Evolutionary conservation across 2,329 filamentous ascomycete species (phyloP), one percentile per base, ranked within the genome.

Genomic region (Ramularia collo-cygni): DNA sequence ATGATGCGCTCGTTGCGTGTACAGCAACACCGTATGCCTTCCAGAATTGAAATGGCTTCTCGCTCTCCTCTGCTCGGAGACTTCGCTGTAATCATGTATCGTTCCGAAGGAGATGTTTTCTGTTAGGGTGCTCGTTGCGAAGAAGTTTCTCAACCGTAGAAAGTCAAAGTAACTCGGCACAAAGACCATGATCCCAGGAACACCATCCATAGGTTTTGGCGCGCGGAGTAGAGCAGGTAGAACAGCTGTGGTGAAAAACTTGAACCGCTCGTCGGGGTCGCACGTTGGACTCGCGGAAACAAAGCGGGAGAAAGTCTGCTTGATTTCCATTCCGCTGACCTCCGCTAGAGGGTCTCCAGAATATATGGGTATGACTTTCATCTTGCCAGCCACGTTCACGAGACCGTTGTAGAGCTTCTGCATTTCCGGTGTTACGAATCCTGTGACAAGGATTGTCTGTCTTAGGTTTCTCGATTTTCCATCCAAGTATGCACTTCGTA

Each of bases 151-250:
- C 43, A 98, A 75, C 29, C 89, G 83, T 30, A 95, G 83, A 61
- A 96, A 96, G 67, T 98, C 92, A 44, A 95, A 80, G 64, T 95
- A 96, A 0, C 83, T 88, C 0, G 92, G 88, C 35, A 96, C 80
- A 66, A 94, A 95, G 57, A 98, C 72, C 12, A 98, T 70, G 1
- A 85, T 85, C 24, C 92, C 89, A 1, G 60, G 51, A 0, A 62
- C 66, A 17, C 51, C 51, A 13, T 71, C 66, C 1, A 72, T 69
- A 41, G 79, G 76, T 44, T 77, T 78, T n/a, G 74, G 70, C 21
- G 81, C 75, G 54, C 84, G 83, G 37, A 77, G 72, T 12, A 95
- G 74, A 1, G 77, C 72, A 0, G 92, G 87, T 10, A 96, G 67
- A 39, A 95, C 73, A 18, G 86, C 81, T 32, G 81, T 81, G 34